phyloP scores from a whole-genome alignment of 305 asterid genomes.

The Fraxinus latifolia region DNA sequence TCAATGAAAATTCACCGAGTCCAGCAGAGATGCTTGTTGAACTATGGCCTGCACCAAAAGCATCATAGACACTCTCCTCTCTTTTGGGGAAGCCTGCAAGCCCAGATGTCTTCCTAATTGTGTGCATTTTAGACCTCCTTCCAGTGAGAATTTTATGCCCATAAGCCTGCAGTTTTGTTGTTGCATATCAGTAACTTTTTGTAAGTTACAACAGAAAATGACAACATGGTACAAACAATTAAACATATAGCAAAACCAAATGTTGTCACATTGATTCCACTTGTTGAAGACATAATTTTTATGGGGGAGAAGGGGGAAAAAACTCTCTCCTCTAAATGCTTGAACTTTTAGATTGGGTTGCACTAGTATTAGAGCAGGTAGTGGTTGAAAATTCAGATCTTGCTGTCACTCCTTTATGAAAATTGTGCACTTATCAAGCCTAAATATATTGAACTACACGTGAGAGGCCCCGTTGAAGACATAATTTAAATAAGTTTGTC shows the following conservation, averaged over 20 bases:
- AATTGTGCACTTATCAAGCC: background rate
- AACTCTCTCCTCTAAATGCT: background rate
- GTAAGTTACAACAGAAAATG: background rate
- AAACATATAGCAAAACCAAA: background rate
- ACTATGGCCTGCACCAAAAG: conserved; percentile 77
- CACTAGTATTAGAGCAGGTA: background rate
- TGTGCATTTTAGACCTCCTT: conserved; percentile 59
- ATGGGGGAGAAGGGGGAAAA: background rate
- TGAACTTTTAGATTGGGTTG: background rate
- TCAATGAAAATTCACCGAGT: conserved; percentile 32
- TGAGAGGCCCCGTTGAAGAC: background rate
- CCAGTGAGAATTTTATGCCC: conserved; percentile 69
- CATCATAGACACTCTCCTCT: conserved; percentile 58
- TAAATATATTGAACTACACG: background rate
- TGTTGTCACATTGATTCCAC: background rate
- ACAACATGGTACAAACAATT: background rate
- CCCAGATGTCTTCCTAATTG: conserved; percentile 57
- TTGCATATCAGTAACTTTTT: background rate
- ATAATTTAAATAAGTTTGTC: background rate
- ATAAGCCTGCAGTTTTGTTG: conserved; percentile 37
- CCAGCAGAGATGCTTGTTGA: conserved; percentile 76
- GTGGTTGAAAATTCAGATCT: background rate
- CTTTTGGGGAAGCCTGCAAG: conserved; percentile 64
- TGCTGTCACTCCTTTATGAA: background rate
- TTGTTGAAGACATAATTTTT: background rate